Percentiles rank a stretch among this genome's conserved stretches.
Conservation (phyloP, 441 rosid species). For the Aquilaria agallochum region DNA sequence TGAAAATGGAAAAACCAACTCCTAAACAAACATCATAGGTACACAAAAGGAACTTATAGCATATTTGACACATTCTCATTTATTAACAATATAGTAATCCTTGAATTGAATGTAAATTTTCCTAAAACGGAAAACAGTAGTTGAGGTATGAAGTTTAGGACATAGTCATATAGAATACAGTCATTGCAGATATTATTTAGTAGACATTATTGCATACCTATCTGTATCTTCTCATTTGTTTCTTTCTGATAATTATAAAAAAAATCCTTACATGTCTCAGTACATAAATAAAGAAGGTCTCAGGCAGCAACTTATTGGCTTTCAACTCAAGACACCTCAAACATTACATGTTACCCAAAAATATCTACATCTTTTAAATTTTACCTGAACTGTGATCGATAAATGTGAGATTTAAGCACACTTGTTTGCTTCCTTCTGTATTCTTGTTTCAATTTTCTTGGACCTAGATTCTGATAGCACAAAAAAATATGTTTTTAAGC, state of each 20-base stretch:
- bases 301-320: constrained; percentile 85
- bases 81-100: no score
- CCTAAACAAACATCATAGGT: no score
- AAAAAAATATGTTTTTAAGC: no score
- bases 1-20: no score
- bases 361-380: constrained; percentile 17
- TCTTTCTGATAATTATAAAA: constrained; percentile 28
- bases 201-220: not conserved
- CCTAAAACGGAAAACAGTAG: no score
- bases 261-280: constrained; percentile 74
- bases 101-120: no score
- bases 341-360: constrained; percentile 92
- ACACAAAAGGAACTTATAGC: no score
- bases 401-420: constrained; percentile 2
- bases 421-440: constrained; percentile 9
- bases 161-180: no score
- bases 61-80: no score
- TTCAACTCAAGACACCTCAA: constrained; percentile 90
- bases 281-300: constrained; percentile 76
- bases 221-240: constrained; percentile 6
- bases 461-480: constrained; percentile 71
- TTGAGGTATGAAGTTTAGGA: no score
- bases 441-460: constrained; percentile 5
- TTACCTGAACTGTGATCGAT: constrained; percentile 8
- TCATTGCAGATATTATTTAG: no score